Percentiles rank a stretch among this genome's conserved stretches.
Evolutionary conservation across 306 rosid genomes (phyloP).

Genomic region (Benincasa hispida): DNA sequence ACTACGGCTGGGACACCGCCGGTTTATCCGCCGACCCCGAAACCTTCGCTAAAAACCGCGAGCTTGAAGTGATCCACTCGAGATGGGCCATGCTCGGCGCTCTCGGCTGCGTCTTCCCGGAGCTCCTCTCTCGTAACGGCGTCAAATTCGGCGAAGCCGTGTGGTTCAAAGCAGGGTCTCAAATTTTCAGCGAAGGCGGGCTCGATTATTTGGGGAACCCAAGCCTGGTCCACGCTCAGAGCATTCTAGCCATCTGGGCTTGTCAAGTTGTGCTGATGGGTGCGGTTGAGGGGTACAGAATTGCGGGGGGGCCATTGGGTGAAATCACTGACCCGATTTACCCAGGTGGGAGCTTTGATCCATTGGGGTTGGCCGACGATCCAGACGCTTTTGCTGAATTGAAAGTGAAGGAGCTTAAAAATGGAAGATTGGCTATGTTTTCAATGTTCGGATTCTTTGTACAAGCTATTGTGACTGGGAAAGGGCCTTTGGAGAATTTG

Average conservation of each 20-base stretch:
- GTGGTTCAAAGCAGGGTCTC: slow-evolving; percentile 30
- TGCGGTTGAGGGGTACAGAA: slow-evolving; percentile 13
- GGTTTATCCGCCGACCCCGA: slow-evolving; percentile 25
- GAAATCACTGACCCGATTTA: slow-evolving; percentile 12
- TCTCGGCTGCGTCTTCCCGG: slow-evolving; percentile 24
- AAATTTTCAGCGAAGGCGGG: slow-evolving; percentile 26
- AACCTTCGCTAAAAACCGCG: slow-evolving; percentile 25
- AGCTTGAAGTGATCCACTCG: slow-evolving; percentile 21
- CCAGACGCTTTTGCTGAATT: slow-evolving; percentile 19
- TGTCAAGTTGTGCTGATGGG: slow-evolving; percentile 20
- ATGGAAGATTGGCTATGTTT: slow-evolving; percentile 19
- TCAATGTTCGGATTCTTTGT: slow-evolving; percentile 22
- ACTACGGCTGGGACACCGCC: slow-evolving; percentile 31
- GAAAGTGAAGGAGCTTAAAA: slow-evolving; percentile 22
- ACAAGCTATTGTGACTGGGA: slow-evolving; percentile 20
- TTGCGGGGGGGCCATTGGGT: slow-evolving; percentile 16
- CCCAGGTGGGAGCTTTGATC: slow-evolving; percentile 21
- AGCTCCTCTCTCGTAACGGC: slow-evolving; percentile 23
- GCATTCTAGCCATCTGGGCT: slow-evolving; percentile 24
- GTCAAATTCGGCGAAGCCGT: slow-evolving; percentile 29
- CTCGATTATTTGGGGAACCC: slow-evolving; percentile 30
- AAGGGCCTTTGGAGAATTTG: slow-evolving; percentile 19
- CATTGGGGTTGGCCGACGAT: slow-evolving; percentile 14
- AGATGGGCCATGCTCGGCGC: slow-evolving; percentile 25
- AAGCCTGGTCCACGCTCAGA: slow-evolving; percentile 17